Base-by-base conservation (phyloP, 179 eudicot genomes). In the Vitellaria paradoxa region DNA sequence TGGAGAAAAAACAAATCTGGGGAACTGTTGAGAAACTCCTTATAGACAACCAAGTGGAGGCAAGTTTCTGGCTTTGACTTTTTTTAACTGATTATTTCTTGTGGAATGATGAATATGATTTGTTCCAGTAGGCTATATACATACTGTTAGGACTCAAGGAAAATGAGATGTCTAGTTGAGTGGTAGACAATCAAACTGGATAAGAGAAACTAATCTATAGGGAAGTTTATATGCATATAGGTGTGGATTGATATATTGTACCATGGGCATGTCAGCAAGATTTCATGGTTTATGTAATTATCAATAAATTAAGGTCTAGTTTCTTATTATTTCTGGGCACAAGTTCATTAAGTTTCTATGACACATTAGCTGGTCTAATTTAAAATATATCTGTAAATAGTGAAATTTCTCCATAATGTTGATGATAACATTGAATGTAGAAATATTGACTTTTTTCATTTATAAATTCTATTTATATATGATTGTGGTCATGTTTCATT, bases 41-140 rank as follows among this genome's bases (percentile, higher is more conserved):
- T 57, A 78, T 85, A 45, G 99, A 96, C 85, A 85, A 82, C 81
- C 98, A 96, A 89, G 92, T 96, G 68, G 98, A 96, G 99, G 99
- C 84, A 82, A 86, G 89, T 86, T 86, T 83, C 56, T 70, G 64
- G 20, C 65, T 77, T 42, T 6, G 66, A 57, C 53, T 64, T n/a
- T 49, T 23, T 49, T 23, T 30, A 20, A 60, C 55, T 45, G 30
- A 59, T 9, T 72, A 30, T 37, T 23, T 46, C 13, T 64, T 52
- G 13, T 14, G 13, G 12, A 65, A 66, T 66, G 78, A 55, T 65
- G 14, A 57, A 65, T 52, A n/a, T 53, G n/a, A 30, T 63, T 46
- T 61, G 47, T 75, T 63, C 49, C 18, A 42, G 5, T 42, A 42
- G 45, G 45, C 45, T 42, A 69, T 11, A 49, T 46, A 40, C 37